Percentiles rank a stretch among this genome's conserved stretches.
Evolutionary conservation across 129 eudicot genomes (phyloP).

Genomic region (Helichrysum umbraculigerum): DNA sequence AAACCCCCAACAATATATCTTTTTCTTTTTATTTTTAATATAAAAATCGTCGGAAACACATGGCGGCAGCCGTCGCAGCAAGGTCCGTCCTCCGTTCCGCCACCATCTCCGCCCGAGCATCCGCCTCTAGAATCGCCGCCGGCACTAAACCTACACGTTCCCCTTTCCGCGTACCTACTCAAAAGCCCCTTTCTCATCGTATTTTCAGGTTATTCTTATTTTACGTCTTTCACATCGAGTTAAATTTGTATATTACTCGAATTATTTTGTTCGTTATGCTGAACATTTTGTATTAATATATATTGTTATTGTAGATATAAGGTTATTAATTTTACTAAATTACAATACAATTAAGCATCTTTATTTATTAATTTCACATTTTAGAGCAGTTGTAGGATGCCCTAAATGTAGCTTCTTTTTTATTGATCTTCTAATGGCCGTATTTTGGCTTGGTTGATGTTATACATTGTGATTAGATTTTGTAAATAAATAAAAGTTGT

Average conservation of each 20-base stretch:
- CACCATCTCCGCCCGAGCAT: conserved; percentile 39
- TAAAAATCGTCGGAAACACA: background rate
- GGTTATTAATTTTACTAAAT: too few species aligned
- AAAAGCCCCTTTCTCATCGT: conserved; percentile 56
- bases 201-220: conserved; percentile 58
- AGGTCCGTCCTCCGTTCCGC: conserved; percentile 67
- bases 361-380: too few species aligned
- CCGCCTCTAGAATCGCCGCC: conserved; percentile 41
- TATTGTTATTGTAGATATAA: too few species aligned
- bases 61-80: conserved; percentile 42
- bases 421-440: background rate
- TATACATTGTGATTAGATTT: too few species aligned
- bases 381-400: too few species aligned
- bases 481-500: too few species aligned
- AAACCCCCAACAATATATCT: background rate
- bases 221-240: background rate
- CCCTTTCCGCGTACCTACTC: conserved; percentile 56
- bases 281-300: too few species aligned
- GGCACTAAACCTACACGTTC: conserved; percentile 52
- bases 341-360: too few species aligned
- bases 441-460: too few species aligned
- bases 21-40: too few species aligned
- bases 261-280: background rate
- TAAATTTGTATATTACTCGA: background rate
- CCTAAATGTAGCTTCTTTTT: too few species aligned